Percentiles rank a stretch among this genome's conserved stretches.
Evolutionary conservation across 495 filamentous ascomycete species (phyloP).

Genomic region (Lophiotrema nucula): DNA sequence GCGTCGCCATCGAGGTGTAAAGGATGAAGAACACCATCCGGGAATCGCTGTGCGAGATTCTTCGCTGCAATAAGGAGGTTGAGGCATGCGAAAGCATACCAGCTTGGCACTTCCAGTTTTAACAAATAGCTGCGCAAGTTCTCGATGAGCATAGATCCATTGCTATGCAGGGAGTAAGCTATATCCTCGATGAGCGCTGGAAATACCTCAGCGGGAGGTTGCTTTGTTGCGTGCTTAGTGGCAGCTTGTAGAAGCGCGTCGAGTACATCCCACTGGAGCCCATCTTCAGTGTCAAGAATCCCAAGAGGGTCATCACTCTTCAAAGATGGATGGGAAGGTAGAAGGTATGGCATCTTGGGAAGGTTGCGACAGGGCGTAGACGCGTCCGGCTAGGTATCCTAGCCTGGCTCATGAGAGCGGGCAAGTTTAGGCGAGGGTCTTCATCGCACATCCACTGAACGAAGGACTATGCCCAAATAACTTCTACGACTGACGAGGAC

Average conservation of each 20-base stretch:
- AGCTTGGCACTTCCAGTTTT: too few species aligned
- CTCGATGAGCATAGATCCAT: conserved; percentile 21
- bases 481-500: too few species aligned
- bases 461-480: too few species aligned
- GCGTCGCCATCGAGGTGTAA: background rate
- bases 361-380: too few species aligned
- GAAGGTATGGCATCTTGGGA: conserved; percentile 15
- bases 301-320: conserved; percentile 15
- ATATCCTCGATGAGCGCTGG: conserved; percentile 24
- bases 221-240: background rate
- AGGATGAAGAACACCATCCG: background rate
- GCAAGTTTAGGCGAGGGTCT: too few species aligned
- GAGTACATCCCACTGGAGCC: conserved; percentile 17
- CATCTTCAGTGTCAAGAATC: conserved; percentile 15
- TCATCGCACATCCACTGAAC: too few species aligned
- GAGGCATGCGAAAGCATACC: too few species aligned
- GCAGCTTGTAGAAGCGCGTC: conserved; percentile 2
- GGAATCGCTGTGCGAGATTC: conserved; percentile 4
- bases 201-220: background rate
- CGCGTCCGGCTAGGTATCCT: too few species aligned
- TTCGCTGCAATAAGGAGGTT: background rate
- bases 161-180: conserved; percentile 28
- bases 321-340: conserved; percentile 20
- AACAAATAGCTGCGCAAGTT: too few species aligned
- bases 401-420: too few species aligned